These are phyloP conservation scores for Fusarium hostae DNA, from an alignment of 2,329 filamentous ascomycete species.

Conservation along the genomic window DNA sequence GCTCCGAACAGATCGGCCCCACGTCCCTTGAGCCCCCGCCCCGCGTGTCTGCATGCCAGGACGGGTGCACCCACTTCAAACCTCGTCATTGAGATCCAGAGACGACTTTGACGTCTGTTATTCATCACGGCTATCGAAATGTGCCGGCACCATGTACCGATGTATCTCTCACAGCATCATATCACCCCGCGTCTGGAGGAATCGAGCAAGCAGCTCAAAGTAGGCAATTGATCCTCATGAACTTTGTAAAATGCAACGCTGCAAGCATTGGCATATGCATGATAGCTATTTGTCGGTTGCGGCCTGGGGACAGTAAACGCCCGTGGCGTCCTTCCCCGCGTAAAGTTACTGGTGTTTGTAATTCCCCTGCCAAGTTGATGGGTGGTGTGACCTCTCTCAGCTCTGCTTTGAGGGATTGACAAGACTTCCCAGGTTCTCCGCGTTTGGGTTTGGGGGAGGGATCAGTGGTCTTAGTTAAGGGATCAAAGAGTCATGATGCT, in stretches of 20 bases:
- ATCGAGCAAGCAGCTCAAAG: neutral
- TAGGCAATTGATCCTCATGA: conserved; percentile 2
- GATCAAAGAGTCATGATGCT: conserved; percentile 30
- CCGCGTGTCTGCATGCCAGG: conserved; percentile 1
- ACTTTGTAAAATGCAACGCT: conserved; percentile 23
- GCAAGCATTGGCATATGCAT: conserved; percentile 23
- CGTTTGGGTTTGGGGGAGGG: conserved; percentile 15
- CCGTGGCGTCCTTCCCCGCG: conserved; percentile 29
- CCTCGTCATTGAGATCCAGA: conserved; percentile 35
- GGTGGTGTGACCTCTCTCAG: conserved; percentile 35
- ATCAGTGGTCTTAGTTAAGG: conserved; percentile 16
- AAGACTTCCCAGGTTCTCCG: conserved; percentile 19
- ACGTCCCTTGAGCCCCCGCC: conserved; percentile 34
- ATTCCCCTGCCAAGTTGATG: conserved; percentile 37
- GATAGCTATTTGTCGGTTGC: conserved; percentile 10
- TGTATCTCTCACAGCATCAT: neutral
- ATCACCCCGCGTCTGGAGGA: neutral
- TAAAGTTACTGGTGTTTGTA: conserved; percentile 25
- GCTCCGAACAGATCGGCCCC: conserved; percentile 29
- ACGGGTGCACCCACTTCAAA: conserved; percentile 26
- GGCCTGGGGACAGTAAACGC: conserved; percentile 12
- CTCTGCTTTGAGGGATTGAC: conserved; percentile 13
- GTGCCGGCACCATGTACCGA: neutral
- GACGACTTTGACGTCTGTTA: conserved; percentile 16
- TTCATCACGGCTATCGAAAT: conserved; percentile 1